phyloP scores from a whole-genome alignment of 768 basidiomycete genomes.

The Gloeostereum incarnatum region DNA sequence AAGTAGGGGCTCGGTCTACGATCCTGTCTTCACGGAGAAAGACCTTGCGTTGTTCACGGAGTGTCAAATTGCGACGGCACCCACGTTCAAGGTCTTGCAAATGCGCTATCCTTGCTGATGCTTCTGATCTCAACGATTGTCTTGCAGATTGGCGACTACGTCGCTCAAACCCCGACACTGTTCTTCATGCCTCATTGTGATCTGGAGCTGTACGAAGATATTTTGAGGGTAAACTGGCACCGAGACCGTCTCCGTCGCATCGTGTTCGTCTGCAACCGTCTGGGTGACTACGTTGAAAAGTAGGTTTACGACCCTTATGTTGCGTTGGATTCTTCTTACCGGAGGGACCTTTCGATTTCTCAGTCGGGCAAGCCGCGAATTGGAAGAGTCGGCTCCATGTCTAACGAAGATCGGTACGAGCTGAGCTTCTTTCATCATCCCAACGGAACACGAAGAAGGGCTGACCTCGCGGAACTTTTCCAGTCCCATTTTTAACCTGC shows the following conservation, averaged over 20 bases:
- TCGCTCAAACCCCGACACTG: conserved; percentile 37
- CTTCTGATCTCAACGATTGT: conserved; percentile 1
- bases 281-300: conserved; percentile 63
- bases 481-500: conserved; percentile 41
- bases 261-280: conserved; percentile 55
- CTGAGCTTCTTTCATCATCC: too few species aligned
- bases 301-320: conserved; percentile 20
- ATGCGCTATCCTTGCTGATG: conserved; percentile 1
- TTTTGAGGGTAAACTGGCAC: conserved; percentile 57
- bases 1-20: conserved; percentile 44
- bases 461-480: conserved; percentile 9
- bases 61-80: conserved; percentile 18
- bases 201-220: conserved; percentile 55
- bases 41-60: conserved; percentile 45
- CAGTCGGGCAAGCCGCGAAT: conserved; percentile 41
- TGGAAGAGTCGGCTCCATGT: conserved; percentile 42
- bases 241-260: conserved; percentile 31
- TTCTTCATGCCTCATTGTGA: conserved; percentile 80
- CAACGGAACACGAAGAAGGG: too few species aligned
- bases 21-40: conserved; percentile 64
- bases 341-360: conserved; percentile 8
- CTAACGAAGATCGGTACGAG: conserved; percentile 43
- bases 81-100: conserved; percentile 16
- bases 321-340: conserved; percentile 3
- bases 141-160: neutral